Evolutionary conservation across 371 early-diverging fungal species (phyloP), one percentile per base, ranked within the genome.

Genomic region (Cokeromyces recurvatus): DNA sequence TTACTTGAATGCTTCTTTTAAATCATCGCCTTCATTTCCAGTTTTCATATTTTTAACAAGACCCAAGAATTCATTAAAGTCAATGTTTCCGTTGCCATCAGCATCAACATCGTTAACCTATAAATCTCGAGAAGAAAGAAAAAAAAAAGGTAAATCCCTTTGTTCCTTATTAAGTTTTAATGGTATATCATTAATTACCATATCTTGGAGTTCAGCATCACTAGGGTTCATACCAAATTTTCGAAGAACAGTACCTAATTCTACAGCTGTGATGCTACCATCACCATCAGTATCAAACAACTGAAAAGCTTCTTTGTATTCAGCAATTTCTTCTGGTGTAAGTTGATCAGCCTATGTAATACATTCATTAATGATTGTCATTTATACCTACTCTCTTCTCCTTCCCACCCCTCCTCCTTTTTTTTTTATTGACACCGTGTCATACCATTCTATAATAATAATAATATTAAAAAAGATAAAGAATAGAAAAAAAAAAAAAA

Each of bases 31-130:
- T 43, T 72, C 68, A 43, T 61, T 62, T 11, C 57, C 72, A 16
- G 60, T 48, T 39, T 66, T 68, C 45, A 72, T 56, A 42, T 63
- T 60, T 38, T 92, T 89, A 84, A 92, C 90, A 80, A 95, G 82
- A 39, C 91, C 84, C 59, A 92, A 65, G 74, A 95, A 94, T 62
- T 95, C 95, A 46, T 82, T 74, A 56, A 94, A 94, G 68, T 95
- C 96, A 54, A 95, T 89, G 44, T 80, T 91, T 49, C 94, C 94
- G 65, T 92, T 90, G 52, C 92, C 91, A 71, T 93, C 91, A 38
- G 90, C 85, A 70, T 95, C 96, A 25, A 92, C 90, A 61, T 93
- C 92, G 66, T 89, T 90, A 55, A 97, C 86, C 71, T 71, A 29
- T 37, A n/a, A n/a, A n/a, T n/a, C n/a, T n/a, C n/a, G n/a, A n/a